Conservation (phyloP, 176 grass and related monocot species). For the Thinopyrum elongatum region DNA sequence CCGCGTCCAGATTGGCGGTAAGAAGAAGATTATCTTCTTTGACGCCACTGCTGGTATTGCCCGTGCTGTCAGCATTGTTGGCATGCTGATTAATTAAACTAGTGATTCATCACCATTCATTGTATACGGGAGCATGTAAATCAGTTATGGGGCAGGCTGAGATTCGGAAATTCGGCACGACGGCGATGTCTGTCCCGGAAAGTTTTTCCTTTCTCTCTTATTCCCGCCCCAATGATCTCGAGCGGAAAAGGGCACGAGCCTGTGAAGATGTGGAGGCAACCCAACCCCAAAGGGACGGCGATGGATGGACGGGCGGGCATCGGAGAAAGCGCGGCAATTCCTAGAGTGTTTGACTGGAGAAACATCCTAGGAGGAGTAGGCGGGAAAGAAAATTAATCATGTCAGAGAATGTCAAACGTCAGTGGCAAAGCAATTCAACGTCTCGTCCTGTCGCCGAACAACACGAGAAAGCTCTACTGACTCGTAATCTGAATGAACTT, state of each 20-base stretch:
- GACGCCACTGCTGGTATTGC: conserved; percentile 24
- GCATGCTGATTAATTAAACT: background rate
- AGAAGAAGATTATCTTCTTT: conserved; percentile 11
- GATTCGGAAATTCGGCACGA: conserved; percentile 49
- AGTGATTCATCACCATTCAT: background rate
- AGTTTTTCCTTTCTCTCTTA: background rate
- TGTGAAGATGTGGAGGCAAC: conserved; percentile 11
- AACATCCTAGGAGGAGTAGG: background rate
- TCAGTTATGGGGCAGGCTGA: conserved; percentile 37
- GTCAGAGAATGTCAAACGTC: background rate
- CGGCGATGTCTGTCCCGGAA: background rate
- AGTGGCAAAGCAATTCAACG: background rate
- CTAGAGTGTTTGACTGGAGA: conserved; percentile 25
- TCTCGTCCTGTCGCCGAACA: background rate
- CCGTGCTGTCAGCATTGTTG: background rate
- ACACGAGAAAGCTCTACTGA: background rate
- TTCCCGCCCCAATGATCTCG: conserved; percentile 33
- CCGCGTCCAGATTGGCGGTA: conserved; percentile 43
- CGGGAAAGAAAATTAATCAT: background rate
- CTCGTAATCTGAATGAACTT: background rate
- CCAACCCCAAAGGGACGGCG: conserved; percentile 29
- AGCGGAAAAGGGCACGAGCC: background rate
- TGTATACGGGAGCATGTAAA: conserved; percentile 26
- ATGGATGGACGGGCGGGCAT: conserved; percentile 30
- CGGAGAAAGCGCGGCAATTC: conserved; percentile 21